Percentiles rank a stretch among this genome's conserved stretches.
Evolutionary conservation across 345 rosid genomes (phyloP).

Genomic region (Eucalyptus sp.): DNA sequence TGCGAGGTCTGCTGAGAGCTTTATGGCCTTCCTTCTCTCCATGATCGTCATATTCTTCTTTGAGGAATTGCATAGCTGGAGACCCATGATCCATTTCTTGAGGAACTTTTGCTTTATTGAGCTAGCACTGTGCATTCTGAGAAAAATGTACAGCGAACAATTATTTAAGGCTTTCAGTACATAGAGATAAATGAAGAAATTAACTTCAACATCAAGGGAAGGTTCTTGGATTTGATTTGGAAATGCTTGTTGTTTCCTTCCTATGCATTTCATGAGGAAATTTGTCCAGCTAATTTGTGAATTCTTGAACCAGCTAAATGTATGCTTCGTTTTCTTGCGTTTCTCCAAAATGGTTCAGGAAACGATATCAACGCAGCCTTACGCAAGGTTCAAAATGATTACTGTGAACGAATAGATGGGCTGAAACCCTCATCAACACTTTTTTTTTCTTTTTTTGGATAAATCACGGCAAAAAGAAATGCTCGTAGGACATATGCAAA

Average conservation of each 20-base stretch:
- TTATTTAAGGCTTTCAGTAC: background rate
- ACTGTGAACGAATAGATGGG: background rate
- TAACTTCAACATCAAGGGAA: background rate
- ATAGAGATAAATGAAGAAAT: background rate
- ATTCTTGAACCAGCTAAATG: background rate
- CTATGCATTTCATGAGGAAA: background rate
- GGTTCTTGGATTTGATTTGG: background rate
- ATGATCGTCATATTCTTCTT: conserved; percentile 28
- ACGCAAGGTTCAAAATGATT: background rate
- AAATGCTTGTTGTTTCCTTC: background rate
- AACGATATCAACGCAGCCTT: background rate
- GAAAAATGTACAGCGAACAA: background rate
- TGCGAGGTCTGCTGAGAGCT: conserved; percentile 81
- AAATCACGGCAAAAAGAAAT: background rate
- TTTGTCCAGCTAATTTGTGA: background rate
- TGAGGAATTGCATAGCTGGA: conserved; percentile 23
- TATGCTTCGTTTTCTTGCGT: background rate
- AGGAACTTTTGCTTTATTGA: conserved; percentile 55
- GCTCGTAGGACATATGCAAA: background rate
- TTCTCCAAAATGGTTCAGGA: background rate
- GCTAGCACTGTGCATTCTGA: conserved; percentile 20
- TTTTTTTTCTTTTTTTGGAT: background rate
- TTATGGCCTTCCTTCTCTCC: conserved; percentile 67
- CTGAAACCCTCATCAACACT: background rate
- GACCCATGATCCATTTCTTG: conserved; percentile 70